Base-by-base conservation (phyloP, 257 asterid genomes). In the Craterostigma plantagineum region DNA sequence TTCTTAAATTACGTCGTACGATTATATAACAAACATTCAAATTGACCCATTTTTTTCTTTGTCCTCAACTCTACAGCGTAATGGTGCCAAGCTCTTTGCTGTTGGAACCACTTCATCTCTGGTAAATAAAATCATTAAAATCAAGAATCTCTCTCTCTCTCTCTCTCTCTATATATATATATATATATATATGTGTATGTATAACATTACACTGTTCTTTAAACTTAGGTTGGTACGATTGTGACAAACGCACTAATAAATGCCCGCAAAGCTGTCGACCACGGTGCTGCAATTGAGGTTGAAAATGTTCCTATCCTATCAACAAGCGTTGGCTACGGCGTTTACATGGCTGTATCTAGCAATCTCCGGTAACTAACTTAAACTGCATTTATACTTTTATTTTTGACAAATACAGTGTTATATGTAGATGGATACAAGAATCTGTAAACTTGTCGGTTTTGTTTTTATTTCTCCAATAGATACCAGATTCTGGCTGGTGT, bases 81-180 rank as follows among this genome's bases (percentile, higher is more conserved):
- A 90, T 43, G 95, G 98, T 45, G 55, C 78, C 42, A 90, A 90
- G 67, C 92, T 90, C 42, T 77, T 90, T 38, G 95, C 91, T 30
- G 98, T 90, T 58, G 98, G 98, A 54, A 79, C 95, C 17, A 62
- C 94, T 34, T 79, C 93, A 18, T 83, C 98, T 56, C 74, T 90
- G 92, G 98, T 87, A 82, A 68, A n/a, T 46, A 34, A 15, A 14
- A 15, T 12, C 37, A 16, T 36, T 35, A 17, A 42, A 18, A 33
- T 47, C 50, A 9, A 52, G 40, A 35, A 9, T 35, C 1, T 1
- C 30, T 23, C 30, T 6, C 30, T 44, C 18, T 47, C 41, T 36
- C 7, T 18, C 16, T 30, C 14, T 27, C 40, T 43, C 1, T n/a
- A n/a, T n/a, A n/a, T 34, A 39, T 41, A 3, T 17, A 8, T 45